Evolutionary conservation across 495 filamentous ascomycete genomes (phyloP).

Genomic region (Penicillium egyptiacum): DNA sequence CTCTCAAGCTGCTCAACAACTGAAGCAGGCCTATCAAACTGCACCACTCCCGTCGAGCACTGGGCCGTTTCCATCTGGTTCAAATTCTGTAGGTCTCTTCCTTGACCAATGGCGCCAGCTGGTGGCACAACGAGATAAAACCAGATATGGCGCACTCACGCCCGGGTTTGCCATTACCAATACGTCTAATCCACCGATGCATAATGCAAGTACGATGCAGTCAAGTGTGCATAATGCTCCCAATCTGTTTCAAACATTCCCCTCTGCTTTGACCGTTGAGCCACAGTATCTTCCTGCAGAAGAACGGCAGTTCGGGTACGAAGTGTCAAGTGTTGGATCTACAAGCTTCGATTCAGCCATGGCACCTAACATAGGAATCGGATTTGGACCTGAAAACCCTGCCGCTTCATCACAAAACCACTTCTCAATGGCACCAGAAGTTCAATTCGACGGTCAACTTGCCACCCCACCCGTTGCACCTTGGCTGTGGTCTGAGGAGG

Average conservation of each 20-base stretch:
- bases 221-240: not conserved
- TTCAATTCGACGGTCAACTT: conserved; percentile 5
- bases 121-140: conserved; percentile 11
- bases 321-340: not conserved
- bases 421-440: not conserved
- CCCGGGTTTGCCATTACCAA: not conserved
- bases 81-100: conserved; percentile 27
- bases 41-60: conserved; percentile 35
- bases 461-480: conserved; percentile 20
- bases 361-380: not conserved
- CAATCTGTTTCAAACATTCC: not conserved
- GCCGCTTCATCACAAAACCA: not conserved
- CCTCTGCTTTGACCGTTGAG: not conserved
- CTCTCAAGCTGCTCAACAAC: conserved; percentile 21
- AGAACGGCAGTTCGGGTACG: not conserved
- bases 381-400: not conserved
- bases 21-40: conserved; percentile 35
- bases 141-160: not conserved
- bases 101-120: conserved; percentile 42
- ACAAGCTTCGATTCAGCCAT: not conserved
- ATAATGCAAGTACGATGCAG: not conserved
- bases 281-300: not conserved
- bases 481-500: conserved; percentile 37
- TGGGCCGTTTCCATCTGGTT: conserved; percentile 27
- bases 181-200: not conserved